Evolutionary conservation across 1,284 basidiomycete species (phyloP), one percentile per base, ranked within the genome.

Genomic region (Ustilago cynodontis): DNA sequence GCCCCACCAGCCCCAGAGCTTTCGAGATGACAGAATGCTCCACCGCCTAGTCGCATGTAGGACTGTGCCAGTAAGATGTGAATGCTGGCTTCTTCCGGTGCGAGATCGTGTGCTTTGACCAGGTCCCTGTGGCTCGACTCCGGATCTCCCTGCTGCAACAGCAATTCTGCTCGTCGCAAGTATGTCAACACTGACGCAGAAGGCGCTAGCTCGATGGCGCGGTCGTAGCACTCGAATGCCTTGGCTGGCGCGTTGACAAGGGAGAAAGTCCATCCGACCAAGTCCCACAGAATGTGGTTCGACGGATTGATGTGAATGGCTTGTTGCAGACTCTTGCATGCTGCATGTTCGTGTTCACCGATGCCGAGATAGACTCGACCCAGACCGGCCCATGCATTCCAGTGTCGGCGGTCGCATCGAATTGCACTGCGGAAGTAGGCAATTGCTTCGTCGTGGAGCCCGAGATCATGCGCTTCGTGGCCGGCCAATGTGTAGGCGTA

Each of bases 401-500:
- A 86, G 59, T 85, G 84, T 28, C 81, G 59, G 24, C 68, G 61
- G 43, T 85, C 83, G 52, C 78, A 77, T 16, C 79, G 74, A 43
- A 84, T 79, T 22, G 82, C 82, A 37, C 75, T 67, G 16, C 82
- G 71, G 41, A 85, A 86, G 52, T 81, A 83, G 31, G 77, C 73
- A 20, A 83, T 70, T 6, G 81, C 82, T 20, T 81, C 71, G 31
- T 79, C 76, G 18, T 78, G 78, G 57, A 80, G 52, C 2, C 79
- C 77, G 33, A 86, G 71, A 55, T 84, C 81, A 18, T 81, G 71
- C 14, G 81, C 79, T 65, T 86, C 84, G 68, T 85, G 80, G 2
- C 84, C 84, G 2, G 84, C 83, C 9, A 86, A 65, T 2, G 84
- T 86, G 60, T 79, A 85, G 1, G 82, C 81, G 56, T 86, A 86